A percentile compares a stretch with the other conserved stretches of the same genome.
phyloP scores from a whole-genome alignment of 1,284 basidiomycete genomes.

The Boletellus deceptivus region DNA sequence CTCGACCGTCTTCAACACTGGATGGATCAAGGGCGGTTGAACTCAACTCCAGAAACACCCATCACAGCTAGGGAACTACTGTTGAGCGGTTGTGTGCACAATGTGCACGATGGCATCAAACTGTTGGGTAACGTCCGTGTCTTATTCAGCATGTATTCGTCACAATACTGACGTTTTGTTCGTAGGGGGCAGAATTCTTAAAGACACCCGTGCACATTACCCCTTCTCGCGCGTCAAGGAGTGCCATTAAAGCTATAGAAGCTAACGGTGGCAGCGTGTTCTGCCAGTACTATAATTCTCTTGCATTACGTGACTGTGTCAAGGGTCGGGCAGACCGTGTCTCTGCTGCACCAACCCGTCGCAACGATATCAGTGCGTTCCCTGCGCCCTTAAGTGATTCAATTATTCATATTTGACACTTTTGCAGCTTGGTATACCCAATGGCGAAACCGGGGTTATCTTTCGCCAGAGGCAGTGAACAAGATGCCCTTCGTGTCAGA shows the following conservation, averaged over 20 bases:
- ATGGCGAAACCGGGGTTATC: conserved; percentile 69
- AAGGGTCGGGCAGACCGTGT: conserved; percentile 68
- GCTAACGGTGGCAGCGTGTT: conserved; percentile 79
- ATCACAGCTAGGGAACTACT: conserved; percentile 89
- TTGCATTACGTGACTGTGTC: conserved; percentile 80
- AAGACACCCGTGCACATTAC: conserved; percentile 78
- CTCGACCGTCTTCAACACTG: conserved; percentile 87
- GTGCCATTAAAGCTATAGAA: conserved; percentile 86
- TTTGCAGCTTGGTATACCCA: conserved; percentile 73
- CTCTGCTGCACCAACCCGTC: conserved; percentile 78
- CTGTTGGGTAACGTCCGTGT: conserved; percentile 76
- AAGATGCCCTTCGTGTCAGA: conserved; percentile 64
- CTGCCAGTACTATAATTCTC: conserved; percentile 90
- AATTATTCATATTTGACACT: conserved; percentile 10
- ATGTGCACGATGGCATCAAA: conserved; percentile 89
- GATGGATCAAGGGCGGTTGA: conserved; percentile 83
- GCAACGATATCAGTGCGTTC: conserved; percentile 77
- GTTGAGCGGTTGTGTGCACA: conserved; percentile 84
- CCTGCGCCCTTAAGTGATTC: neutral
- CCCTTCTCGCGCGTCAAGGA: conserved; percentile 83
- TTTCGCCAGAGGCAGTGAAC: conserved; percentile 57
- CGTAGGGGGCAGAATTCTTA: conserved; percentile 65
- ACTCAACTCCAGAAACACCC: conserved; percentile 75
- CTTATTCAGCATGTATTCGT: conserved; percentile 1
- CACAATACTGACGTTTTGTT: conserved; percentile 3